Base-by-base conservation (phyloP, 352 stramenopile genomes). In the Phytopythium oedochilum region DNA sequence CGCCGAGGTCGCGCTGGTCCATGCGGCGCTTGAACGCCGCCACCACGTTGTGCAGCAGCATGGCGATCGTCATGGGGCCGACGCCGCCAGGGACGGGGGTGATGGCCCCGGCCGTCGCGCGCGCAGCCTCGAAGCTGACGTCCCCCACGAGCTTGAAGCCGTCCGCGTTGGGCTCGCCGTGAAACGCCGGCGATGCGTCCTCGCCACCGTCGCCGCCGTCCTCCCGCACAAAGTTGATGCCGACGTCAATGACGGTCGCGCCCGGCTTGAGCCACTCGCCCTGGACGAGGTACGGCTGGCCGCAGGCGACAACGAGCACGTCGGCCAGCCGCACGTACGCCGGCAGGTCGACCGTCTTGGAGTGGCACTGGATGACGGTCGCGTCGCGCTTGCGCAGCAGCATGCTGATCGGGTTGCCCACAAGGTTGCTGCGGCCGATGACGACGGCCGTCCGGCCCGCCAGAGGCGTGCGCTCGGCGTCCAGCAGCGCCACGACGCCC, bases 11-110 rank as follows among this genome's bases (percentile, higher is more conserved):
- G 67, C 52, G 61, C 61, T 55, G 71, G 20, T 68, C 65, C 55
- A 88, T 82, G 29, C 74, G 74, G 39, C 78, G 78, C 58, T 85
- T 88, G 68, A 83, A 92, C 1, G 82, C 78, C 3, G 75, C 73
- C 22, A 92, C 75, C 29, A 92, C 82, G 68, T 97, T 97, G 43
- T 94, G 81, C 38, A 97, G 86, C 54, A 97, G 66, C 90, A 97
- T 98, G 10, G 94, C 88, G 59, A 98, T 98, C 11, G 94, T 99
- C 97, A 99, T 99, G 17, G 98, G 98, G 2, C 98, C 98, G 39
- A 99, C 97, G 55, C 97, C 97, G 31, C 87, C 86, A 14, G 96
- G 96, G n/a, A 99, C 97, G 2, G 97, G 97, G 12, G 97, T 99
- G 60, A 99, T 92, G 44, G 83, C 84, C 4, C 82, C 87, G 0